Conservation (phyloP, 1,139 yeast genomes). For the Keqinozyma sinolaborantium region DNA sequence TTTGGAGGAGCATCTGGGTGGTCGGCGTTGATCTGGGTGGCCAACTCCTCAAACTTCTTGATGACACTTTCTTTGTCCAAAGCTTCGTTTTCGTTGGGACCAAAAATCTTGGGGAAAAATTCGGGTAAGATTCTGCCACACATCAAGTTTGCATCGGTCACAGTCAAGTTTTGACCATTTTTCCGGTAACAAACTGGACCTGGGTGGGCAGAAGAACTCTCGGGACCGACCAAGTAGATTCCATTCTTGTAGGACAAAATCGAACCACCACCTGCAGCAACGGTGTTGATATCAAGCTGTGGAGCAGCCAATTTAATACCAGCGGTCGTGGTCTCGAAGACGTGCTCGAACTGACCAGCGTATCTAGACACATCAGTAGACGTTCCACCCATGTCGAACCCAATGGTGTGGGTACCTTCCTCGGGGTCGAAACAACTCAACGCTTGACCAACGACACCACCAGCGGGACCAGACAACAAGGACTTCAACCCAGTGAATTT, state of each 20-base stretch:
- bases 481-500: conserved; percentile 50
- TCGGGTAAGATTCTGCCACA: conserved; percentile 48
- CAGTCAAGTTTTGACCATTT: conserved; percentile 49
- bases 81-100: conserved; percentile 47
- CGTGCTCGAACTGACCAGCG: conserved; percentile 44
- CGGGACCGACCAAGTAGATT: conserved; percentile 52
- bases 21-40: conserved; percentile 40
- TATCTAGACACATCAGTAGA: conserved; percentile 53
- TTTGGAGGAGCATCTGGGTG: conserved; percentile 16
- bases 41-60: conserved; percentile 33
- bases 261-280: conserved; percentile 61
- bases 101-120: conserved; percentile 50
- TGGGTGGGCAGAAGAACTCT: conserved; percentile 54
- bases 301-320: conserved; percentile 54
- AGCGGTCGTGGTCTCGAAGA: conserved; percentile 51
- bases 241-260: conserved; percentile 47
- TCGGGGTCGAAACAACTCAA: conserved; percentile 42
- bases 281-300: conserved; percentile 54
- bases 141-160: conserved; percentile 52
- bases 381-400: conserved; percentile 62
- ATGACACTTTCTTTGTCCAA: conserved; percentile 37
- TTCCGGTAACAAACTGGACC: conserved; percentile 58
- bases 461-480: conserved; percentile 55
- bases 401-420: conserved; percentile 41
- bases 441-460: conserved; percentile 58